These are phyloP conservation scores for Dorcoceras hygrometricum DNA, from an alignment of 257 asterid genomes.

Conservation along the genomic window DNA sequence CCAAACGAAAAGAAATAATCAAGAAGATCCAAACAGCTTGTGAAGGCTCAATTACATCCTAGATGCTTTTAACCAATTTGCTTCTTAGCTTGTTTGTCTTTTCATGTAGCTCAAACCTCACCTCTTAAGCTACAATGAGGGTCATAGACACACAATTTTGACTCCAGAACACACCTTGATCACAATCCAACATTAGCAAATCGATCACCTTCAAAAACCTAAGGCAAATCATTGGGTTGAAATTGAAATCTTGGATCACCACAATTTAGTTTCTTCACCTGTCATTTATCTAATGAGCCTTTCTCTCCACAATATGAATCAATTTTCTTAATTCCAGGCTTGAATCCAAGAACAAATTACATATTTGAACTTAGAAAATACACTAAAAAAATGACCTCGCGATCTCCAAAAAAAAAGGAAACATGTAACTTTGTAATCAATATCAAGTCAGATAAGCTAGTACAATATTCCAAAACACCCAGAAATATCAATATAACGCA, in stretches of 20 bases:
- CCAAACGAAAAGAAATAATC: not conserved
- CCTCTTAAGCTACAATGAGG: not conserved
- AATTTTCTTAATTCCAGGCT: too few relatives aligned
- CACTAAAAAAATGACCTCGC: too few relatives aligned
- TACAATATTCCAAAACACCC: not conserved
- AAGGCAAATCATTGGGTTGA: not conserved
- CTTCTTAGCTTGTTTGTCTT: slow-evolving; percentile 6
- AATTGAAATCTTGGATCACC: too few relatives aligned
- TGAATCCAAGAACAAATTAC: too few relatives aligned
- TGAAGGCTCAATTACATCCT: not conserved
- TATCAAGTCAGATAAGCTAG: not conserved
- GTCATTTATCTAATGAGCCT: too few relatives aligned
- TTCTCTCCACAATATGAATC: too few relatives aligned
- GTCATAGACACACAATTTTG: not conserved
- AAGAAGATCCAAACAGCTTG: not conserved
- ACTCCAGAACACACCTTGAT: slow-evolving; percentile 1
- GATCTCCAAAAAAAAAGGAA: too few relatives aligned
- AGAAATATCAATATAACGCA: not conserved
- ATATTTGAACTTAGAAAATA: too few relatives aligned
- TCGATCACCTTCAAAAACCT: not conserved
- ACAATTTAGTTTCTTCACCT: too few relatives aligned
- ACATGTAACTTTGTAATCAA: not conserved
- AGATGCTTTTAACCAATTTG: not conserved
- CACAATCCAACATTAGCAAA: not conserved
- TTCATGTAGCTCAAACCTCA: not conserved